A percentile compares a stretch with the other conserved stretches of the same genome.
Conservation (phyloP, 495 filamentous ascomycete species). For the Penicillium antarcticum region DNA sequence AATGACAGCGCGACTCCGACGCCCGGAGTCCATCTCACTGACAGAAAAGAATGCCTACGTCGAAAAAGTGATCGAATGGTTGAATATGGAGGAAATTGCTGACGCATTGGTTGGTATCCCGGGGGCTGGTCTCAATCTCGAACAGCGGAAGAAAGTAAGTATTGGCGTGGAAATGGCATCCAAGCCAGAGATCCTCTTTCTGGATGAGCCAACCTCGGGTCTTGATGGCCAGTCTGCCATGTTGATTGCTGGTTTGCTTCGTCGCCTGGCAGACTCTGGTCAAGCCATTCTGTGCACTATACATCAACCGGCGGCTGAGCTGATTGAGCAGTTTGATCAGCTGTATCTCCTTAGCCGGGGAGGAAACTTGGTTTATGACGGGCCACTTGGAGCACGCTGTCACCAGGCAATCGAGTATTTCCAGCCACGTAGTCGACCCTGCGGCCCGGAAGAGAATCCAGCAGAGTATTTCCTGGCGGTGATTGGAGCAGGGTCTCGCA, state of each 20-base stretch:
- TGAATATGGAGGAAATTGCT: slow-evolving; percentile 28
- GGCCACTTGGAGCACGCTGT: slow-evolving; percentile 38
- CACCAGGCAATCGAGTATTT: slow-evolving; percentile 37
- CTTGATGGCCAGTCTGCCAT: slow-evolving; percentile 66
- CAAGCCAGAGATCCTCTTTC: slow-evolving; percentile 52
- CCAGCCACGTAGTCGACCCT: slow-evolving; percentile 30
- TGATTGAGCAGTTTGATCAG: slow-evolving; percentile 56
- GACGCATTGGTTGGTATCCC: slow-evolving; percentile 30
- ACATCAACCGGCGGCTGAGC: slow-evolving; percentile 47
- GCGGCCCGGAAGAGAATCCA: slow-evolving; percentile 47
- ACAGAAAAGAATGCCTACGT: slow-evolving; percentile 36
- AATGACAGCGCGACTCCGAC: slow-evolving; percentile 46
- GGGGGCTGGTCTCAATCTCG: slow-evolving; percentile 31
- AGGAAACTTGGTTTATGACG: slow-evolving; percentile 54
- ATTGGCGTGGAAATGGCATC: slow-evolving; percentile 78
- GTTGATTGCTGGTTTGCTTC: slow-evolving; percentile 63
- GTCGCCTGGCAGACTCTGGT: slow-evolving; percentile 56
- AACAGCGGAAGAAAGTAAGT: slow-evolving; percentile 52
- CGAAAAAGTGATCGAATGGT: slow-evolving; percentile 27
- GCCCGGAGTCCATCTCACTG: slow-evolving; percentile 25
- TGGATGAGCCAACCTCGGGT: slow-evolving; percentile 65
- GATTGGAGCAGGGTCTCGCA: slow-evolving; percentile 56
- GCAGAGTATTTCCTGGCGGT: slow-evolving; percentile 68
- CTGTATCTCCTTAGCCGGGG: slow-evolving; percentile 49
- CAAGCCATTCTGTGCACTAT: slow-evolving; percentile 64